Evolutionary conservation across 106 monocot genomes (phyloP), one percentile per base, ranked within the genome.

Genomic region (Iris macrosiphon): DNA sequence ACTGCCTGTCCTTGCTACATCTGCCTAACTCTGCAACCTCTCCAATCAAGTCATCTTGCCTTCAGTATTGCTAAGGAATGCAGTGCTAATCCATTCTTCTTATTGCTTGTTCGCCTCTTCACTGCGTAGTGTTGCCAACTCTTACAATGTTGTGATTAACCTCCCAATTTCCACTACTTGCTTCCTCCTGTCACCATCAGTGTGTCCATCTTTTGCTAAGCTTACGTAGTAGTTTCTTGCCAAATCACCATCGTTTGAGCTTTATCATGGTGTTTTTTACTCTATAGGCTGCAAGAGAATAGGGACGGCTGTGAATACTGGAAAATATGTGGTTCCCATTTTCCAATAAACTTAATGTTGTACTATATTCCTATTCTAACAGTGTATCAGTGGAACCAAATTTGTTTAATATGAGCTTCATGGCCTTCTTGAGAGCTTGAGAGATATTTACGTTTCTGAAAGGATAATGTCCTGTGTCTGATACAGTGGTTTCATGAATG

Each of bases 401-500:
- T 19, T 30, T 19, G 2, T 46, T 10, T 33, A 14, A 35, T 56
- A 43, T 66, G 33, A 46, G 7, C 20, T 34, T 46, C 14, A n/a
- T 55, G 39, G 6, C 46, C 14, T 20, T 32, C 32, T 28, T 39
- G 27, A n/a, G n/a, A n/a, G n/a, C n/a, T n/a, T n/a, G n/a, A n/a
- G n/a, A n/a, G n/a, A 58, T 42, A 9, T 42, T 8, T 42, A 16
- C 8, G 28, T 40, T n/a, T 15, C 35, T 56, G 12, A 67, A 57
- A 11, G 4, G 40, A 19, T 25, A 4, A 18, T 51, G 16, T 24
- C 22, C 63, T 23, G 17, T 66, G n/a, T n/a, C 8, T 34, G 14
- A 55, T 65, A 59, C 81, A 94, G 94, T 72, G 89, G 82, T 41
- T 49, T 79, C 45, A 31, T 61, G 3, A 62, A 32, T 49, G 49